Evolutionary conservation across 2,329 filamentous ascomycete genomes (phyloP), one percentile per base, ranked within the genome.

Genomic region (Penicillium brevicompactum): DNA sequence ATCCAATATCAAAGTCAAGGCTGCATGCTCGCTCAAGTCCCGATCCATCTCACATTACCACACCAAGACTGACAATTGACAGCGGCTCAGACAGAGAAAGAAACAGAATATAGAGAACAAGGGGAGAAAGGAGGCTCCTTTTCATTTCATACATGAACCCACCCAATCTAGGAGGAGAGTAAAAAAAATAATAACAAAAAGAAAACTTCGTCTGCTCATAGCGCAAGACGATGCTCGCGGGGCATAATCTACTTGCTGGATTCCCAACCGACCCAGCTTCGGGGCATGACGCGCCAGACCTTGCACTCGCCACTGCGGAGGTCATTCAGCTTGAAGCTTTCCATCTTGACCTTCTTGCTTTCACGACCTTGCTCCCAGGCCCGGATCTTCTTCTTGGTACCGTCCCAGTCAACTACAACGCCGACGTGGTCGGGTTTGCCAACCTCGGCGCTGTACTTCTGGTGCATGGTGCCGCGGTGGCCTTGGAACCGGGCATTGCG

Each of bases 321-420:
- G 77, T 99, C 94, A 43, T 92, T 92, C 58, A 99, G 82, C 78
- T 92, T 90, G 78, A 93, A 97, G 76, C 92, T 96, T 80, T 97
- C 93, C 58, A 91, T 79, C 79, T 95, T 94, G 51, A 95, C 88
- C 80, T 97, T 97, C 74, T 89, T 93, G 72, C 87, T 92, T 78
- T 97, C 93, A 13, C 93, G 81, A 0, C 93, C 93, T 72, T 99
- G 94, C 74, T 97, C 94, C 90, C 91, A 97, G 1, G 88, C 92
- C 27, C 92, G 81, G 24, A 99, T 88, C 82, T 97, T 97, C 83
- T 96, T 96, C 84, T 97, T 96, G 40, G 91, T 96, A 3, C 94
- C 94, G 73, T 99, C 94, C 94, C 94, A 99, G 73, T 99, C 94
- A 9, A 91, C 85, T 4, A 99, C 93, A 2, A 99, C 79, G 2